These are phyloP conservation scores for Melastoma candidum DNA, from an alignment of 441 rosid genomes.

Conservation along the genomic window DNA sequence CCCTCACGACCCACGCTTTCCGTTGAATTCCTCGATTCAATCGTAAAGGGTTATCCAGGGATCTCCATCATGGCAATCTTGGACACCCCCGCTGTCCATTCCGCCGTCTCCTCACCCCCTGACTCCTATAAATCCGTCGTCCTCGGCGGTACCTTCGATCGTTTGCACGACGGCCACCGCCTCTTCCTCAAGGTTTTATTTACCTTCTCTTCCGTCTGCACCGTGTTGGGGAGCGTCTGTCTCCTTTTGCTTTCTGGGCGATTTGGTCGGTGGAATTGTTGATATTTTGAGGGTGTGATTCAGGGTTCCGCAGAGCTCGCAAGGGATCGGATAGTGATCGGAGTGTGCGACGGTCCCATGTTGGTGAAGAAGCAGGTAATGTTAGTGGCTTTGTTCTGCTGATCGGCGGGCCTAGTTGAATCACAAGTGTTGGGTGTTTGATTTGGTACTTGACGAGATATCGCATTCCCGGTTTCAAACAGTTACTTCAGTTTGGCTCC, in stretches of 20 bases:
- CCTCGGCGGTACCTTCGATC: constrained; percentile 92
- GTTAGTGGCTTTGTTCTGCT: no score
- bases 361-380: constrained; percentile 59
- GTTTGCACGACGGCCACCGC: constrained; percentile 88
- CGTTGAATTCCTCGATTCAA: no score
- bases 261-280: no score
- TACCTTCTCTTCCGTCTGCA: no score
- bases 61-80: constrained; percentile 27
- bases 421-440: no score
- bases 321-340: constrained; percentile 58
- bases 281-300: neutral
- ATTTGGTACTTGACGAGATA: no score
- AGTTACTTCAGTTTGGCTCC: no score
- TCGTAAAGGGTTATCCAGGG: no score
- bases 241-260: neutral
- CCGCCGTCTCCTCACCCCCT: constrained; percentile 26
- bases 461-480: no score
- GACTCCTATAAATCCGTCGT: constrained; percentile 58
- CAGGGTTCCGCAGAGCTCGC: constrained; percentile 76
- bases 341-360: constrained; percentile 90
- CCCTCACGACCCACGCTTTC: no score
- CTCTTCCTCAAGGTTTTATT: constrained; percentile 61
- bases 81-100: constrained; percentile 21
- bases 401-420: no score
- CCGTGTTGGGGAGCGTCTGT: neutral